Conservation (phyloP, 192 early-diverging fungal species). For the Coemansia sp. region DNA sequence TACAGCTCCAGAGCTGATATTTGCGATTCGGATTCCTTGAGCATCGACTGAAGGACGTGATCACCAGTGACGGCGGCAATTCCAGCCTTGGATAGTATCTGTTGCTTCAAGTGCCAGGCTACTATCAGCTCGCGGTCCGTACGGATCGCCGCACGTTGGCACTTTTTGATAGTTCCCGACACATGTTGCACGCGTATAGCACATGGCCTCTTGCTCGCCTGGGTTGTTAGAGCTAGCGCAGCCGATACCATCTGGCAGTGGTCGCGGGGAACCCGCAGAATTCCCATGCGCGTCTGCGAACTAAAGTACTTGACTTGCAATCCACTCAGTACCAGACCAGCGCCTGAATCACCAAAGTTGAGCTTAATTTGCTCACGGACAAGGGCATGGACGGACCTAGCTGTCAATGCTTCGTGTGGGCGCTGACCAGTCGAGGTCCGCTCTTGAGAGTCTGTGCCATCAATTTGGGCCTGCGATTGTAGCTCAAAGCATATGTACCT, state of each 20-base stretch:
- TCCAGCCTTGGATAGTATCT: slow-evolving; percentile 12
- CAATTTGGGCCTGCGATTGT: background rate
- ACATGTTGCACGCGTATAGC: slow-evolving; percentile 32
- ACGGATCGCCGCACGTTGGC: slow-evolving; percentile 36
- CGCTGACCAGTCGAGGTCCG: background rate
- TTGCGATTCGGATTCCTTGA: slow-evolving; percentile 38
- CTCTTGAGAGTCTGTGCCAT: background rate
- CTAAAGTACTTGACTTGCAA: slow-evolving; percentile 43
- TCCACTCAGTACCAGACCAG: slow-evolving; percentile 22
- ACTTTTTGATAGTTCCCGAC: slow-evolving; percentile 50
- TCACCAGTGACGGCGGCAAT: background rate
- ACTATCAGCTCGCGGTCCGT: slow-evolving; percentile 37
- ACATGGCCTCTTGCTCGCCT: slow-evolving; percentile 20
- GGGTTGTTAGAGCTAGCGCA: slow-evolving; percentile 17
- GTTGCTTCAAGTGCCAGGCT: slow-evolving; percentile 21
- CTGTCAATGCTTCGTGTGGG: background rate
- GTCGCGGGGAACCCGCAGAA: slow-evolving; percentile 42
- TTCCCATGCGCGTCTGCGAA: slow-evolving; percentile 30
- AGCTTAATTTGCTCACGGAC: slow-evolving; percentile 29
- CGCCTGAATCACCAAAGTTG: slow-evolving; percentile 44
- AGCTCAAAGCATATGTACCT: slow-evolving; percentile 50
- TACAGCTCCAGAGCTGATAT: slow-evolving; percentile 41
- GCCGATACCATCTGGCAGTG: slow-evolving; percentile 43
- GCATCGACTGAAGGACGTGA: slow-evolving; percentile 7
- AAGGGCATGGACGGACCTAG: slow-evolving; percentile 15